Conservation (phyloP, 73 alveolate species). For the Urostyla sp. region DNA sequence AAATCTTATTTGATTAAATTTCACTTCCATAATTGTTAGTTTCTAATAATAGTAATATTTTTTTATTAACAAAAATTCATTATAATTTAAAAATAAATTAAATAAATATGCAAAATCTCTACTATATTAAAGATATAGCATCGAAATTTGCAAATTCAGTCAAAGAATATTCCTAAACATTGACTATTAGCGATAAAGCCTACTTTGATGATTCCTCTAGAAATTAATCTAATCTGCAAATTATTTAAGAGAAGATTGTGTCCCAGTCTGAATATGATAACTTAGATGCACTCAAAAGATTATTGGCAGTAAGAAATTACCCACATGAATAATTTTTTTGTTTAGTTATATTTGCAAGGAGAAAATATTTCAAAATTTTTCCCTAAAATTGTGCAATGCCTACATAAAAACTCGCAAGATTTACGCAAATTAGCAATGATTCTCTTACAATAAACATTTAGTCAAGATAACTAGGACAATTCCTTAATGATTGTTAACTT, state of each 20-base stretch:
- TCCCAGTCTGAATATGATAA: slow-evolving; percentile 24
- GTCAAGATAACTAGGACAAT: slow-evolving; percentile 23
- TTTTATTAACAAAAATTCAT: too few species aligned
- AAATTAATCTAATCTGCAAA: background rate
- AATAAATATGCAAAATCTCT: slow-evolving; percentile 17
- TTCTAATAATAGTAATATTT: too few species aligned
- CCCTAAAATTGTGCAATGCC: slow-evolving; percentile 13
- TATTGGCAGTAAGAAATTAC: slow-evolving; percentile 16
- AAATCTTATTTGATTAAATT: too few species aligned
- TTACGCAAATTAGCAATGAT: background rate
- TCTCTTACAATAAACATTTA: slow-evolving; percentile 4
- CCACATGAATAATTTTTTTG: background rate
- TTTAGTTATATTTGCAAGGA: slow-evolving; percentile 8
- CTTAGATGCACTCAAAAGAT: slow-evolving; percentile 20
- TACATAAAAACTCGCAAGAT: slow-evolving; percentile 19
- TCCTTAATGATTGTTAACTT: slow-evolving; percentile 26
- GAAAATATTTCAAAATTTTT: slow-evolving; percentile 19
- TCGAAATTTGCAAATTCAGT: slow-evolving; percentile 27
- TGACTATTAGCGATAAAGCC: background rate
- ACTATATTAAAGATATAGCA: slow-evolving; percentile 29
- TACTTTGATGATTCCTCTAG: slow-evolving; percentile 4
- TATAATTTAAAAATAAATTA: background rate
- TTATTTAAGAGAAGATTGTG: slow-evolving; percentile 16
- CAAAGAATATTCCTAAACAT: slow-evolving; percentile 8
- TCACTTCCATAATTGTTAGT: too few species aligned